phyloP scores from a whole-genome alignment of 441 rosid species.

The Mallotus japonicus region DNA sequence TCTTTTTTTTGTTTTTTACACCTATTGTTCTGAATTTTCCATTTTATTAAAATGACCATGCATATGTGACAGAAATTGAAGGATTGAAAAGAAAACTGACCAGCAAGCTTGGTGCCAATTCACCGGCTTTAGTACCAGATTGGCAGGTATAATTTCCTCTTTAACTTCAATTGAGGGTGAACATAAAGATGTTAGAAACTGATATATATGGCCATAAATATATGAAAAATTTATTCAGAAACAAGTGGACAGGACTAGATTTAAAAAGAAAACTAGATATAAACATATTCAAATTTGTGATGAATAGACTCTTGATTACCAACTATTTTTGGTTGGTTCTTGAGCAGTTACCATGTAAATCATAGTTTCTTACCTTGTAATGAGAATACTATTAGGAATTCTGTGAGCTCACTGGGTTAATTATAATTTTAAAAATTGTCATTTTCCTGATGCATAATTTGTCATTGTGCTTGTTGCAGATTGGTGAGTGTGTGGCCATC shows the following conservation, averaged over 20 bases:
- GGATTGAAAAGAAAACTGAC: slow-evolving; percentile 93
- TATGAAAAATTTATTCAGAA: neutral
- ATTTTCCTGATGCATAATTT: slow-evolving; percentile 6
- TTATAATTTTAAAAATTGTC: neutral
- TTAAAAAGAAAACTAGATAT: neutral
- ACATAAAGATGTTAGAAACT: neutral
- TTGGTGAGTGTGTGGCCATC: slow-evolving; percentile 94
- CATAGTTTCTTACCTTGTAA: neutral
- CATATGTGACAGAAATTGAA: slow-evolving; percentile 66
- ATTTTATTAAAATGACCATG: slow-evolving; percentile 14
- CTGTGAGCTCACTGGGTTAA: neutral
- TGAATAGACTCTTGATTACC: neutral
- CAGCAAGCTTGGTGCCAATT: slow-evolving; percentile 95
- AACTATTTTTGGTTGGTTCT: neutral
- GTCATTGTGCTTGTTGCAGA: slow-evolving; percentile 41
- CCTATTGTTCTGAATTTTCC: neutral
- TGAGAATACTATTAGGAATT: neutral
- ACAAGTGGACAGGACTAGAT: neutral
- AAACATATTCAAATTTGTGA: neutral
- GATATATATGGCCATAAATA: neutral
- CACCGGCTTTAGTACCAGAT: slow-evolving; percentile 78
- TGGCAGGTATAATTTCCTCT: slow-evolving; percentile 71
- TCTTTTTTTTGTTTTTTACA: slow-evolving; percentile 2
- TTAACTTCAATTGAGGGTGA: neutral
- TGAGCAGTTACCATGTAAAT: neutral